Evolutionary conservation across 352 stramenopile species (phyloP).

Genomic region (Globisporangium orthogonon): DNA sequence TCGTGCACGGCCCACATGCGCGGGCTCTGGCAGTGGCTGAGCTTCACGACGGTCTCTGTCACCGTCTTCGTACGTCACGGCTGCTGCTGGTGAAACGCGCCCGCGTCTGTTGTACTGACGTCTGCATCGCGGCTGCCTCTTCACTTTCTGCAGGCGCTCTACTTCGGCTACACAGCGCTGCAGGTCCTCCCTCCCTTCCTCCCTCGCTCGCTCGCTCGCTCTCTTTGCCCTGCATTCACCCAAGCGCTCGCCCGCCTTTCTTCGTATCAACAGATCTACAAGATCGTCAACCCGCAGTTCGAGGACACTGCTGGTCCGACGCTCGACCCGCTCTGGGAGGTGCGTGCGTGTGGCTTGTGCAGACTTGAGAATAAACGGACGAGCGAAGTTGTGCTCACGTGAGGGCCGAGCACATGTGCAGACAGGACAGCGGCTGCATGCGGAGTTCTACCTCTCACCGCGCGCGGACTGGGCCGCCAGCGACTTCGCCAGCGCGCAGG

Average conservation of each 20-base stretch:
- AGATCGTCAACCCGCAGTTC: slow-evolving; percentile 71
- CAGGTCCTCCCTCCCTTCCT: slow-evolving; percentile 20
- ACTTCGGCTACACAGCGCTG: slow-evolving; percentile 50
- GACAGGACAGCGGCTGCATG: slow-evolving; percentile 44
- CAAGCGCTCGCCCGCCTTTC: neutral
- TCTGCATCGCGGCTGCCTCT: neutral
- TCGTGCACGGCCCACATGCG: slow-evolving; percentile 5
- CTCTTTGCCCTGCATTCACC: neutral
- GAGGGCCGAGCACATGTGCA: slow-evolving; percentile 3
- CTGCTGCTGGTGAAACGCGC: neutral
- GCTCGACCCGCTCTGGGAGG: slow-evolving; percentile 56
- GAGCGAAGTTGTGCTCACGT: neutral
- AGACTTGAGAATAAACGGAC: neutral
- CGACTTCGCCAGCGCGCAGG: slow-evolving; percentile 32
- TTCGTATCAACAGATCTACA: slow-evolving; percentile 37
- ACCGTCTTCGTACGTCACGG: slow-evolving; percentile 42
- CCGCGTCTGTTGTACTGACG: neutral
- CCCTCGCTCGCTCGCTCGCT: neutral
- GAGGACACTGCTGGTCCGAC: slow-evolving; percentile 30
- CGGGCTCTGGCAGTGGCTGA: slow-evolving; percentile 33
- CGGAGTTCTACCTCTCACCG: slow-evolving; percentile 54
- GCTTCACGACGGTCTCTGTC: slow-evolving; percentile 53
- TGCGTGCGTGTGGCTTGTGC: slow-evolving; percentile 18
- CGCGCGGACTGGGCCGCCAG: slow-evolving; percentile 31
- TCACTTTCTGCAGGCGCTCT: slow-evolving; percentile 25